Evolutionary conservation across 2,329 filamentous ascomycete genomes (phyloP).

Genomic region (Paraphaeosphaeria minitans): DNA sequence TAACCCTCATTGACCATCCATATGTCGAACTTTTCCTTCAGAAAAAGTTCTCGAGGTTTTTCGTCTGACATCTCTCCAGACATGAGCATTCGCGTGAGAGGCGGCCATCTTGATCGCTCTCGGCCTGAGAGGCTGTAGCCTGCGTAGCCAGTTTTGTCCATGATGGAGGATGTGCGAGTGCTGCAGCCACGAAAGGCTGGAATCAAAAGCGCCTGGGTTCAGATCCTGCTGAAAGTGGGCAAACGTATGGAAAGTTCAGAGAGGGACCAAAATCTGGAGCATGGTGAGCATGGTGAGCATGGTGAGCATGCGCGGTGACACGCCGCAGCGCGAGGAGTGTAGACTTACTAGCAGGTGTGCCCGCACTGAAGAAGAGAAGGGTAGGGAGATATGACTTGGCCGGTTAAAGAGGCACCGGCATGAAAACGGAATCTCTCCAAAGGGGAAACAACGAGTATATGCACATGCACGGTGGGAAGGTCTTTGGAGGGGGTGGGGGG

Average conservation of each 20-base stretch:
- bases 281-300: conserved; percentile 23
- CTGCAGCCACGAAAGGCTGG: conserved; percentile 19
- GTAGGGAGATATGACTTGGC: conserved; percentile 28
- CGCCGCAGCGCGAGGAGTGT: conserved; percentile 6
- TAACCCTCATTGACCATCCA: conserved; percentile 94
- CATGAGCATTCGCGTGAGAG: conserved; percentile 79
- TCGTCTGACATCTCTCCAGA: conserved; percentile 82
- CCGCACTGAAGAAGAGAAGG: conserved; percentile 46
- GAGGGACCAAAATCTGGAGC: conserved; percentile 38
- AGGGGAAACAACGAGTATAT: conserved; percentile 48
- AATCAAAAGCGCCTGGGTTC: conserved; percentile 40
- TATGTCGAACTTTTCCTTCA: conserved; percentile 75
- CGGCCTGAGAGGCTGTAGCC: conserved; percentile 45
- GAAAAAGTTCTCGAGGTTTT: conserved; percentile 68
- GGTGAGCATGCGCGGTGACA: conserved; percentile 24
- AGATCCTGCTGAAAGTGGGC: conserved; percentile 49
- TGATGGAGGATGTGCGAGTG: conserved; percentile 22
- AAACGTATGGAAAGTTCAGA: conserved; percentile 29
- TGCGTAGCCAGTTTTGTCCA: conserved; percentile 32
- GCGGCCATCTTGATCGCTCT: conserved; percentile 81
- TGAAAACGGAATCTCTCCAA: conserved; percentile 42
- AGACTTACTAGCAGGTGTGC: conserved; percentile 45
- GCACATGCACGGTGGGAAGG: conserved; percentile 32
- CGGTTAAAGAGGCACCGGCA: conserved; percentile 49
- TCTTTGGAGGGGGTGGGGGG: conserved; percentile 23